A percentile compares a stretch with the other conserved stretches of the same genome.
Evolutionary conservation across 2,329 filamentous ascomycete species (phyloP).

Genomic region (Cercospora berteroae): DNA sequence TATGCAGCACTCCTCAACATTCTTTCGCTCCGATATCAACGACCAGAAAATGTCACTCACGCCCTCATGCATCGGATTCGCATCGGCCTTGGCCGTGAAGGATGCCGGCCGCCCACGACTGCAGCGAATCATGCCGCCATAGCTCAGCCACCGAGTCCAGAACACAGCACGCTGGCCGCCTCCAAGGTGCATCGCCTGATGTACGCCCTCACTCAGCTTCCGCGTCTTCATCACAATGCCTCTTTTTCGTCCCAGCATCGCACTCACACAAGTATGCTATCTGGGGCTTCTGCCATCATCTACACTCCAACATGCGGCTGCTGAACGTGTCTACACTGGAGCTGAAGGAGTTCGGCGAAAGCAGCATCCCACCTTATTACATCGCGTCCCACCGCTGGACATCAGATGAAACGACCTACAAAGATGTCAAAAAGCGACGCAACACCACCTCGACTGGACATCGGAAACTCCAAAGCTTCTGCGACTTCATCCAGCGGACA

Average conservation of each 20-base stretch:
- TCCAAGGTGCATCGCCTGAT: not conserved
- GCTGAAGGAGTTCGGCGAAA: slow-evolving; percentile 18
- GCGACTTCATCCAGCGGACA: not conserved
- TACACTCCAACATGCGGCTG: slow-evolving; percentile 21
- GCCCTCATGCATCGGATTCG: not conserved
- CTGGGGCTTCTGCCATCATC: not conserved
- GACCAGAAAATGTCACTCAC: not conserved
- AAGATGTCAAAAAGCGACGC: slow-evolving; percentile 12
- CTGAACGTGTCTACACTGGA: slow-evolving; percentile 23
- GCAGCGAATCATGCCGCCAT: not conserved
- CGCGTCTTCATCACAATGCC: not conserved
- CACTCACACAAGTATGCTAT: not conserved
- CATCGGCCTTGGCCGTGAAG: not conserved
- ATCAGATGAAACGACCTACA: slow-evolving; percentile 2
- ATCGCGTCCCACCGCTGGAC: slow-evolving; percentile 10
- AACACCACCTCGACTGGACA: not conserved
- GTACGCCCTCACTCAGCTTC: not conserved
- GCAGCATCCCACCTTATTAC: slow-evolving; percentile 3
- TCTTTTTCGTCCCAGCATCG: not conserved
- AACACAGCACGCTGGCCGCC: not conserved
- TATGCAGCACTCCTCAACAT: not conserved
- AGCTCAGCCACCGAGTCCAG: not conserved
- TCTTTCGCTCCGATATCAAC: not conserved
- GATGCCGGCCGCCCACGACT: not conserved
- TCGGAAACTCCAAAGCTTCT: slow-evolving; percentile 11